Evolutionary conservation across 768 basidiomycete genomes (phyloP).

Genomic region (Hygrophoropsis aurantiaca): DNA sequence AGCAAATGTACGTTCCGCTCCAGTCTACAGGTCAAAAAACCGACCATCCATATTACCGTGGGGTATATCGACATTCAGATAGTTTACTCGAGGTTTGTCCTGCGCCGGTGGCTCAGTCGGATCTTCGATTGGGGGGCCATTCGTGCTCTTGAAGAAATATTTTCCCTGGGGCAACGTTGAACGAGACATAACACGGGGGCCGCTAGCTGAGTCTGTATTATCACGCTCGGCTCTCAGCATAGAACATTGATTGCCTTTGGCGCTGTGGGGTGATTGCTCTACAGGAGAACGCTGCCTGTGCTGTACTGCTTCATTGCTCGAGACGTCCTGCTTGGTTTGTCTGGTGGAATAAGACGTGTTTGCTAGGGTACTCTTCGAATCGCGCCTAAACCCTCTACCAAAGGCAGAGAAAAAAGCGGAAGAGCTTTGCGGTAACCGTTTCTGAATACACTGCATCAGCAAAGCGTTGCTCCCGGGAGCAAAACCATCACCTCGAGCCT

Average conservation of each 20-base stretch:
- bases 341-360: background rate
- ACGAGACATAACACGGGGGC: background rate
- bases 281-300: constrained; percentile 4
- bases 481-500: background rate
- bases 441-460: background rate
- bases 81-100: background rate
- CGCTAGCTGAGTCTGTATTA: background rate
- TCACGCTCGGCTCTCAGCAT: background rate
- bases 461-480: too few species aligned
- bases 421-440: background rate
- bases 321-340: background rate
- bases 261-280: constrained; percentile 2
- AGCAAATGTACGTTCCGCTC: background rate
- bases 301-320: background rate
- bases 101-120: too few species aligned
- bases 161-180: constrained; percentile 7
- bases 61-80: constrained; percentile 3
- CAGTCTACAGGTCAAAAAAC: background rate
- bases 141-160: constrained; percentile 1
- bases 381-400: background rate
- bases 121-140: too few species aligned
- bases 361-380: background rate
- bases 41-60: background rate
- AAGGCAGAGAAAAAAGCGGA: background rate
- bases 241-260: background rate